Evolutionary conservation across 371 early-diverging fungal genomes (phyloP), one percentile per base, ranked within the genome.

Genomic region (Saksenaea vasiformis): DNA sequence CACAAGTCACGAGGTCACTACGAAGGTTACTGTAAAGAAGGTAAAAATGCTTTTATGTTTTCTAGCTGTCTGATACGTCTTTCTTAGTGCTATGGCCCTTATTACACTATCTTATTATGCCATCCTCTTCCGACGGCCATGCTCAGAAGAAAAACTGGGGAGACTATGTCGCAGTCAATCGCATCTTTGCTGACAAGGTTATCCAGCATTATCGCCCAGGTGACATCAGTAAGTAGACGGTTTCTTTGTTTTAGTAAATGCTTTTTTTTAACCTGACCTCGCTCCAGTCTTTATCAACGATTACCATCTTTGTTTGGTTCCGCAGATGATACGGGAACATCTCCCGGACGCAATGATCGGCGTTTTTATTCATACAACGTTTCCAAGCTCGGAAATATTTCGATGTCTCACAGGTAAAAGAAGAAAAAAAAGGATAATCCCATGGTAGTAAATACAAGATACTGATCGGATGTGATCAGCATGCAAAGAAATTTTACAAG

Each of bases 311-410:
- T 85, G 96, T 74, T 72, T 96, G 47, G 85, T 98, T 1, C 99
- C 98, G 2, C 77, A 86, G 60, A 85, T 98, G 83, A 71, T 98
- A n/a, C 87, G 95, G 44, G 74, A 87, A 65, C 74, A 72, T 43
- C 71, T 94, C 11, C 95, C 95, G 0, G 69, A 82, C 14, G 91
- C 95, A 3, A 83, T 86, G 39, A 90, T 98, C 59, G 97, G 96
- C 22, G 91, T 98, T 72, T 99, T 99, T 76, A 80, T 98, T 47
- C 99, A 99, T 80, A 93, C 96, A 0, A 95, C 98, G 7, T 99
- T 98, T 78, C 98, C 98, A 9, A 87, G 86, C 62, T 91, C 93
- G 1, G 95, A 95, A 68, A 90, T 96, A 24, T 96, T 99, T 83
- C 86, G 95, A 35, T 94, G 95, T 71, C 81, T 95, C 27, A 92